Conservation (phyloP, 2,329 filamentous ascomycete genomes). For the Aspergillus texensis region DNA sequence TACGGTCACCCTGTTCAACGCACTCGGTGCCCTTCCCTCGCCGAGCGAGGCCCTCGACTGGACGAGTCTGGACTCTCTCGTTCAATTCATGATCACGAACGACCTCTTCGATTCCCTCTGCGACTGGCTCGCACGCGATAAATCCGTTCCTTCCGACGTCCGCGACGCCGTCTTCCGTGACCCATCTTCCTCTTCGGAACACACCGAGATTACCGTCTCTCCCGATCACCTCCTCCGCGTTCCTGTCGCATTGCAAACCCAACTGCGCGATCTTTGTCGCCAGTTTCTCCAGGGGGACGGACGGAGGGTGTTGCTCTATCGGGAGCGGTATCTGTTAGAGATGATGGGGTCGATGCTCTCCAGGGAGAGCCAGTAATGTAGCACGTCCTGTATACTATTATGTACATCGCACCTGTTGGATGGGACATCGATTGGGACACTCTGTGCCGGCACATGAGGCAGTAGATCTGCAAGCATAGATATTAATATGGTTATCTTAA, state of each 20-base stretch:
- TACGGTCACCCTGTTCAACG: constrained; percentile 12
- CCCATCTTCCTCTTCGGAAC: background rate
- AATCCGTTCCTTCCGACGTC: constrained; percentile 13
- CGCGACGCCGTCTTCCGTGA: constrained; percentile 9
- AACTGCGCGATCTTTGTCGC: constrained; percentile 8
- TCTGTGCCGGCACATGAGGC: constrained; percentile 9
- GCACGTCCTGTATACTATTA: background rate
- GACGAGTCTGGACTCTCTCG: constrained; percentile 21
- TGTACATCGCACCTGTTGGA: background rate
- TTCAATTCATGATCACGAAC: constrained; percentile 29
- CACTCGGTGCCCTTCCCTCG: constrained; percentile 3
- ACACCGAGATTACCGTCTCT: background rate
- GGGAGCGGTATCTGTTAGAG: constrained; percentile 21
- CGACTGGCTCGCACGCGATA: constrained; percentile 27
- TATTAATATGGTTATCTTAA: constrained; percentile 2
- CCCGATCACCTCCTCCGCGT: constrained; percentile 1
- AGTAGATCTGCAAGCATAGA: constrained; percentile 4
- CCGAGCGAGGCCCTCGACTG: constrained; percentile 12
- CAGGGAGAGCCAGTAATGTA: background rate
- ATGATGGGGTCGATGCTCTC: constrained; percentile 15
- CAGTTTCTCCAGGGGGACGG: constrained; percentile 13
- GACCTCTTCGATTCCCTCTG: constrained; percentile 32
- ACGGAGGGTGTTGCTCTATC: constrained; percentile 12
- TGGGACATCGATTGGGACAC: background rate
- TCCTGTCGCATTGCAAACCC: background rate